A percentile compares a stretch with the other conserved stretches of the same genome.
Conservation (phyloP, 2,329 filamentous ascomycete genomes). For the Hypoxylon sp. region DNA sequence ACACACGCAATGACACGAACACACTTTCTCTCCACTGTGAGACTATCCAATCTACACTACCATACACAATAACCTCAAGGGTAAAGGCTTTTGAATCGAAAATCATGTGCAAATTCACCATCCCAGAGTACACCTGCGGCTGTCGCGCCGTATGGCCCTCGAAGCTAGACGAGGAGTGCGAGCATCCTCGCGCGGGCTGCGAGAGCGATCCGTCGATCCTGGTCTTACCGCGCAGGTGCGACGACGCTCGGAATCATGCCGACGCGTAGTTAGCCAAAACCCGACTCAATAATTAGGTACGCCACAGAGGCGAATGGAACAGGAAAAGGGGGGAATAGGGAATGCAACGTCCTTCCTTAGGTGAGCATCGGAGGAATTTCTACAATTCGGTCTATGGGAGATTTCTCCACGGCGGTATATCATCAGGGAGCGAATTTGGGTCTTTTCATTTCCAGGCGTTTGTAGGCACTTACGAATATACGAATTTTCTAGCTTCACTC, state of each 20-base stretch:
- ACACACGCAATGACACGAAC: not conserved
- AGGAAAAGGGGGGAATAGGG: not conserved
- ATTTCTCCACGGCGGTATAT: not conserved
- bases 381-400: not conserved
- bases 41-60: not conserved
- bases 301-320: not conserved
- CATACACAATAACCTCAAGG: not conserved
- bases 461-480: not conserved
- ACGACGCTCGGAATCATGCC: slow-evolving; percentile 41
- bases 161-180: slow-evolving; percentile 34
- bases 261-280: slow-evolving; percentile 40
- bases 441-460: not conserved
- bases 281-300: not conserved
- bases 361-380: not conserved
- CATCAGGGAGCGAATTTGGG: not conserved
- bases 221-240: slow-evolving; percentile 44
- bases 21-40: not conserved
- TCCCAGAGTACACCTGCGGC: slow-evolving; percentile 44
- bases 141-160: slow-evolving; percentile 36
- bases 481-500: not conserved
- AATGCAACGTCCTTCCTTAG: no score
- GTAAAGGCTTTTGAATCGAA: not conserved
- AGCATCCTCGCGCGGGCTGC: slow-evolving; percentile 39
- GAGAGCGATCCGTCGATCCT: slow-evolving; percentile 39
- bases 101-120: slow-evolving; percentile 44